Evolutionary conservation across 805 yeast species (phyloP).

Genomic region (Candida quercuum): DNA sequence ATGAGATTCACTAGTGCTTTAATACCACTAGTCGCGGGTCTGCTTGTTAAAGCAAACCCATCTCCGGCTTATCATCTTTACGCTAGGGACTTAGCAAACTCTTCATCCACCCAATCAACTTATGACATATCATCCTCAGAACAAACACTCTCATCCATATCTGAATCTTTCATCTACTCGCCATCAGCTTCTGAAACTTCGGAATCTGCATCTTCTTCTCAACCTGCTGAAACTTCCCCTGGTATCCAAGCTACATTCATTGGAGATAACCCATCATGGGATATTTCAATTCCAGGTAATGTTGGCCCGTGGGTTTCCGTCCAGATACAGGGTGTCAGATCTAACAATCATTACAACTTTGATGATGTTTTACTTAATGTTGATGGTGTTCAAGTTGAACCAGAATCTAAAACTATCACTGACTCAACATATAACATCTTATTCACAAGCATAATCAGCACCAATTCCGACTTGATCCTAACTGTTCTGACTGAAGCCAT

Average conservation of each 20-base stretch:
- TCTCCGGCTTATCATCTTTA: too few species aligned
- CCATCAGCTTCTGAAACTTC: too few species aligned
- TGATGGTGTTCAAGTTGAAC: background rate
- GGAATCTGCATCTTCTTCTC: too few species aligned
- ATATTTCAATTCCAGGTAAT: background rate
- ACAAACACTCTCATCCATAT: too few species aligned
- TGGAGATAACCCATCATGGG: background rate
- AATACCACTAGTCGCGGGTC: too few species aligned
- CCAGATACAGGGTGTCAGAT: background rate
- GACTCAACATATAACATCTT: background rate
- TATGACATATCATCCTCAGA: too few species aligned
- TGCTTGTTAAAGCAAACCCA: too few species aligned
- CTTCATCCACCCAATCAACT: too few species aligned
- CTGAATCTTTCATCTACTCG: too few species aligned
- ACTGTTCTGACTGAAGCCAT: background rate
- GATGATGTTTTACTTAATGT: background rate
- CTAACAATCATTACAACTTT: background rate
- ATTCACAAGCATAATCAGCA: background rate
- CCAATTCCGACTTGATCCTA: background rate
- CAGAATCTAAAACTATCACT: background rate
- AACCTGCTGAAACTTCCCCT: background rate
- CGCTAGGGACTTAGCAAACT: too few species aligned
- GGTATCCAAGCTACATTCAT: background rate
- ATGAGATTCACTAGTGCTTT: too few species aligned
- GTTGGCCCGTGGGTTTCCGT: background rate